Base-by-base conservation (phyloP, 2,329 filamentous ascomycete genomes). In the Trichophyton mentagrophytes region DNA sequence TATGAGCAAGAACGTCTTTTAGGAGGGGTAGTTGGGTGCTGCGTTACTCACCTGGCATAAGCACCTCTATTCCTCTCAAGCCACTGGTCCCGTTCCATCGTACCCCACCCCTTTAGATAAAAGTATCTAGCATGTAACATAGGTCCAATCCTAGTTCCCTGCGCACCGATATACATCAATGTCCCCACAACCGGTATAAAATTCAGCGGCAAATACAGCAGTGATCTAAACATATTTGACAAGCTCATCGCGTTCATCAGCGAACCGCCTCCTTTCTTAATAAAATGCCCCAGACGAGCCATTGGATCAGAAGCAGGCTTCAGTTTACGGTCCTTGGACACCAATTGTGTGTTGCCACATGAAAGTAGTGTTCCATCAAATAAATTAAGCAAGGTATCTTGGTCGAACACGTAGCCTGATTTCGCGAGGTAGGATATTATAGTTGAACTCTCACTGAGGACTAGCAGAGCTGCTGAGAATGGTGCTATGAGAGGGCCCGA, bases 121-220 rank as follows among this genome's bases (percentile, higher is more conserved):
- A 96, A 96, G 74, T 96, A 96, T 74, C 93, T 72, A 2, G 73
- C 70, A 69, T 83, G 80, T 42, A 78, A 77, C 0, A 76, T 76
- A 46, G 83, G 82, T 1, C 80, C 83, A 27, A 76, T 71, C 61
- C 76, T 77, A 67, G 72, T 73, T 73, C 86, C 87, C 73, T 96
- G 90, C 15, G 95, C 71, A 30, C 87, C 71, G 38, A 96, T 81
- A 72, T 95, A 97, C 3, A 90, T 76, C 6, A 85, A 77, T 0
- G 91, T 96, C 4, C 92, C 92, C 17, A 96, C 83, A 0, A 96
- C 81, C 0, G 92, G 92, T 59, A 97, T 90, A 70, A 96, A 90
- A 76, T 96, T 97, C 63, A 97, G 80, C 9, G 92, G 91, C 47
- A 96, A 79, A 71, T 95, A 93, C 76, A 96, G 82, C 64, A 95